Evolutionary conservation across 2,329 filamentous ascomycete genomes (phyloP).

Genomic region (Exophiala calicioides): DNA sequence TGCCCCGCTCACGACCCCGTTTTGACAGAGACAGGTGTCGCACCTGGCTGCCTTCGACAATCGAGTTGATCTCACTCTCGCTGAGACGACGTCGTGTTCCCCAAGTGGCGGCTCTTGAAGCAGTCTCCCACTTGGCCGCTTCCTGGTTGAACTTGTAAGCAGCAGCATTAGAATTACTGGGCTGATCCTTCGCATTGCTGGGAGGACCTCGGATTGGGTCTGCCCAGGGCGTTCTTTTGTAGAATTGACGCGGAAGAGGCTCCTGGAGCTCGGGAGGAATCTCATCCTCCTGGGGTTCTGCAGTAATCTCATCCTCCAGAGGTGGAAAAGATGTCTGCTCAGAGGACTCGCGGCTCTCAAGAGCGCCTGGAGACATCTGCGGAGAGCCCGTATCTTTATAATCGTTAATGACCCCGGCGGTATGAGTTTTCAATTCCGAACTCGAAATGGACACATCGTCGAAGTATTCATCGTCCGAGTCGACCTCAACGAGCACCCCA

Average conservation of each 20-base stretch:
- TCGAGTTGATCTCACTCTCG: slow-evolving; percentile 53
- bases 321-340: slow-evolving; percentile 31
- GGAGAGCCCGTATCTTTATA: slow-evolving; percentile 35
- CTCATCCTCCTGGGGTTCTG: slow-evolving; percentile 32
- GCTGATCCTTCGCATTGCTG: slow-evolving; percentile 43
- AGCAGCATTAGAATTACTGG: slow-evolving; percentile 56
- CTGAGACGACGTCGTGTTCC: slow-evolving; percentile 51
- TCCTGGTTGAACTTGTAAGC: slow-evolving; percentile 54
- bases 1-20: slow-evolving; percentile 44
- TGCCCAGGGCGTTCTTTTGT: slow-evolving; percentile 50
- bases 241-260: slow-evolving; percentile 40
- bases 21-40: slow-evolving; percentile 43
- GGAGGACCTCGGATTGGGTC: slow-evolving; percentile 38
- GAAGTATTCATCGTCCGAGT: slow-evolving; percentile 38
- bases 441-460: slow-evolving; percentile 34
- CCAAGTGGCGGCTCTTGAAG: slow-evolving; percentile 58
- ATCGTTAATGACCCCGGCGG: slow-evolving; percentile 19
- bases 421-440: slow-evolving; percentile 15
- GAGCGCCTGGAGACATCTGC: slow-evolving; percentile 30
- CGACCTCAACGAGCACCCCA: slow-evolving; percentile 49
- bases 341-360: slow-evolving; percentile 19
- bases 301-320: slow-evolving; percentile 29
- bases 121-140: slow-evolving; percentile 54
- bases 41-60: slow-evolving; percentile 43
- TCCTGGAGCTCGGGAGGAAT: slow-evolving; percentile 34